A percentile compares a stretch with the other conserved stretches of the same genome.
These are phyloP conservation scores for Erythrobasidium yunnanense DNA, from an alignment of 768 basidiomycete genomes.

Conservation along the genomic window DNA sequence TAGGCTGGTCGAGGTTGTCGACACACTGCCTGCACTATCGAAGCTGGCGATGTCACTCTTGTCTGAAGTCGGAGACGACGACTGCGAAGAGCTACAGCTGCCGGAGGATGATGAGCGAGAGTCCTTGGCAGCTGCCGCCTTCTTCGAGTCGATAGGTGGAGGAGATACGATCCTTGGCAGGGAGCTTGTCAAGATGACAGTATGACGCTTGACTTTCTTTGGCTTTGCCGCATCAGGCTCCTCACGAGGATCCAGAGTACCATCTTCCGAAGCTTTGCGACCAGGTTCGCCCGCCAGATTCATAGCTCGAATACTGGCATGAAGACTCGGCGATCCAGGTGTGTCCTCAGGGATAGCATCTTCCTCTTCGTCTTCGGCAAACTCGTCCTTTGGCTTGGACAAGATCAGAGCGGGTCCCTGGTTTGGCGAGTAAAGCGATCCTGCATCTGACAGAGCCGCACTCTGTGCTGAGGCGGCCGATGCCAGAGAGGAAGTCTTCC, in stretches of 20 bases:
- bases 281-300: background rate
- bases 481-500: conserved; percentile 8
- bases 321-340: conserved; percentile 3
- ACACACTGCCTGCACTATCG: background rate
- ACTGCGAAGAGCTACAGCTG: background rate
- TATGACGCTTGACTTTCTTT: conserved; percentile 1
- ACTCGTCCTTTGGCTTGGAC: conserved; percentile 17
- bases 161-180: background rate
- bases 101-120: conserved; percentile 8
- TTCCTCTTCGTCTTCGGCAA: conserved; percentile 10
- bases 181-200: conserved; percentile 17
- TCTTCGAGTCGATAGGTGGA: background rate
- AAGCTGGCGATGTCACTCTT: conserved; percentile 21
- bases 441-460: conserved; percentile 21
- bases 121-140: background rate
- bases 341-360: background rate
- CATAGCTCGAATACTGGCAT: conserved; percentile 7
- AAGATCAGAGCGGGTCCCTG: conserved; percentile 17
- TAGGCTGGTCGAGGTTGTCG: background rate
- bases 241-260: background rate
- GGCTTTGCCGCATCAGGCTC: background rate
- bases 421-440: conserved; percentile 12
- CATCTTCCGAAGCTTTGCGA: background rate
- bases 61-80: conserved; percentile 12
- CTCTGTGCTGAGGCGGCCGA: conserved; percentile 19